These are phyloP conservation scores for Nicotiana tabacum DNA, from an alignment of 257 asterid genomes.

Conservation along the genomic window DNA sequence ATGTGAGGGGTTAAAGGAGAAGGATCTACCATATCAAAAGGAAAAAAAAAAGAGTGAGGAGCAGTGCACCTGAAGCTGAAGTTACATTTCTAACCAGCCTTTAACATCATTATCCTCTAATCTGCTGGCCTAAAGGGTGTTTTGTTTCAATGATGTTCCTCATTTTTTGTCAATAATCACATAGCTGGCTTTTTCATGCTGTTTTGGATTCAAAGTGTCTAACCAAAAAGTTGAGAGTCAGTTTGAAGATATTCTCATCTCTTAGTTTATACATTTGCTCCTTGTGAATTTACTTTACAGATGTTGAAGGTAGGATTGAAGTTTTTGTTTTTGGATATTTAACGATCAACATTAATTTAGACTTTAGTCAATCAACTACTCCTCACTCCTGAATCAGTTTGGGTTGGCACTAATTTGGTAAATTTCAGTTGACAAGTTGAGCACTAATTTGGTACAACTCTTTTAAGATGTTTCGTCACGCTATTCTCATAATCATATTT, in stretches of 20 bases:
- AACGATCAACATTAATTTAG: background rate
- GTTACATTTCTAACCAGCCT: background rate
- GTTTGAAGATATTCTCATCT: background rate
- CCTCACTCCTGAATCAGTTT: background rate
- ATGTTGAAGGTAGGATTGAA: background rate
- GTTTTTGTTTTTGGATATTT: background rate
- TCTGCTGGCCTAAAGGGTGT: background rate
- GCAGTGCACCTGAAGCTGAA: background rate
- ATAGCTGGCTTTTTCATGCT: background rate
- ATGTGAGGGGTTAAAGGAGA: background rate
- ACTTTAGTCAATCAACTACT: background rate
- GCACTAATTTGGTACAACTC: background rate
- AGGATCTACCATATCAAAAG: background rate
- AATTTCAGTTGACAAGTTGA: background rate
- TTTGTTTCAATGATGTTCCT: background rate
- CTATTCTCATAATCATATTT: background rate
- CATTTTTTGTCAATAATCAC: background rate
- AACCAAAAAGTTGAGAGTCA: background rate
- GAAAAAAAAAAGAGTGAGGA: background rate
- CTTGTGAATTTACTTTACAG: background rate
- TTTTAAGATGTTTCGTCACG: background rate
- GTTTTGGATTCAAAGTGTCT: background rate
- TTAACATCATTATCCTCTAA: background rate
- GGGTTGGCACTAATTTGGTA: background rate
- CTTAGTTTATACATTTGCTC: background rate